Percentiles rank a stretch among this genome's conserved stretches.
These are phyloP conservation scores for Elsinoe australis DNA, from an alignment of 2,329 filamentous ascomycete genomes.

Conservation along the genomic window DNA sequence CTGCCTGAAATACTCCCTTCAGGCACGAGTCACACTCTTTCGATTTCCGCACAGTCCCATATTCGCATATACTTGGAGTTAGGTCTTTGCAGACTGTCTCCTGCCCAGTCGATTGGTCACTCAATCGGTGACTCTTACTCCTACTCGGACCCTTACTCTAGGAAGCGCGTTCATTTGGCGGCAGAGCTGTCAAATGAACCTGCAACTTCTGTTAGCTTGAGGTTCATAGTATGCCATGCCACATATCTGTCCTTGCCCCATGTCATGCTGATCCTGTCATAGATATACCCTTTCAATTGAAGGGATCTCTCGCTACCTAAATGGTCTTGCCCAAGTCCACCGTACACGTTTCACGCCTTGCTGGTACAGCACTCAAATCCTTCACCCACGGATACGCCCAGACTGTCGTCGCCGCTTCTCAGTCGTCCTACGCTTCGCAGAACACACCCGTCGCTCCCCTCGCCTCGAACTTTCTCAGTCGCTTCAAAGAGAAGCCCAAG, in stretches of 20 bases:
- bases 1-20: conserved; percentile 13
- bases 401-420: conserved; percentile 89
- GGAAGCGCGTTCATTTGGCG: conserved; percentile 86
- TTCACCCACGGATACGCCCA: conserved; percentile 97
- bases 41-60: not conserved
- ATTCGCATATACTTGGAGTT: not conserved
- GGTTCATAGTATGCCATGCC: conserved; percentile 5
- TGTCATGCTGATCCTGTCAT: conserved; percentile 21
- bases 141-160: conserved; percentile 1
- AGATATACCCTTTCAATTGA: conserved; percentile 49
- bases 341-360: conserved; percentile 85
- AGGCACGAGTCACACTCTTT: conserved; percentile 3
- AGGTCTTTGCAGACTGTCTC: conserved; percentile 13
- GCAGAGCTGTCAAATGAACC: conserved; percentile 95
- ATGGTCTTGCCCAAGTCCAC: conserved; percentile 68
- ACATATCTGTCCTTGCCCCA: not conserved
- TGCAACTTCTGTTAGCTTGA: conserved; percentile 52
- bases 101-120: not conserved
- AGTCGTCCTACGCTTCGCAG: conserved; percentile 68
- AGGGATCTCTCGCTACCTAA: conserved; percentile 67
- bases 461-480: conserved; percentile 42
- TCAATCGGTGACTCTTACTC: not conserved
- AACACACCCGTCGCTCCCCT: conserved; percentile 50
- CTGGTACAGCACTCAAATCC: conserved; percentile 58
- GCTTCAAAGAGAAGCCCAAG: conserved; percentile 35